These are phyloP conservation scores for Rhazya stricta DNA, from an alignment of 257 asterid species.

Conservation along the genomic window DNA sequence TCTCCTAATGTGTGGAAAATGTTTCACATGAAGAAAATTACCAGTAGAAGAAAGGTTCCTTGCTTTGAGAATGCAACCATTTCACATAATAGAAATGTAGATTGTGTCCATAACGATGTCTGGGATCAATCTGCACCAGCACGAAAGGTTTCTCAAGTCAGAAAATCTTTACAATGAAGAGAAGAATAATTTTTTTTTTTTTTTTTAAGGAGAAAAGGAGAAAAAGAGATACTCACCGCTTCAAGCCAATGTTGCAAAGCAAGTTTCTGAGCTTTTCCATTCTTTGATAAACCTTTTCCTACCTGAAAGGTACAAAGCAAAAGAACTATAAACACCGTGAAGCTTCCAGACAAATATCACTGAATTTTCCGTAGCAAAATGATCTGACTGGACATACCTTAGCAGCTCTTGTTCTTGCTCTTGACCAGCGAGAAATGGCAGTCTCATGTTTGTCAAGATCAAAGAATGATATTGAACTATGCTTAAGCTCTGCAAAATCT, in stretches of 20 bases:
- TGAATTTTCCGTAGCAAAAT: not conserved
- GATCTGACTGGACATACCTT: slow-evolving; percentile 40
- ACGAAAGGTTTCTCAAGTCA: slow-evolving; percentile 19
- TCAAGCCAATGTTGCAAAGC: slow-evolving; percentile 98
- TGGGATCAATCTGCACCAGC: slow-evolving; percentile 73
- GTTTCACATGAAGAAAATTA: slow-evolving; percentile 21
- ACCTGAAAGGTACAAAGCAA: slow-evolving; percentile 41
- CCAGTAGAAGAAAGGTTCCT: slow-evolving; percentile 96
- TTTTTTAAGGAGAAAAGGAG: not conserved
- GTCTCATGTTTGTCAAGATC: slow-evolving; percentile 85
- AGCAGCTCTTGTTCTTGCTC: slow-evolving; percentile 94
- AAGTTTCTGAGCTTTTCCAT: slow-evolving; percentile 79
- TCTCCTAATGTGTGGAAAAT: not conserved
- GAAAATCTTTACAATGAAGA: slow-evolving; percentile 1
- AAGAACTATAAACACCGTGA: slow-evolving; percentile 2
- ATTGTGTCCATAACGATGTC: slow-evolving; percentile 97
- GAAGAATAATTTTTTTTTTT: not conserved
- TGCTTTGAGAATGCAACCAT: slow-evolving; percentile 86
- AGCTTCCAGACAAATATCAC: not conserved
- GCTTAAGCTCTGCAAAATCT: slow-evolving; percentile 89
- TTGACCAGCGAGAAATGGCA: slow-evolving; percentile 86
- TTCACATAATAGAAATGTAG: slow-evolving; percentile 76
- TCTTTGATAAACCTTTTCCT: slow-evolving; percentile 87
- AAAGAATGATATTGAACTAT: slow-evolving; percentile 85
- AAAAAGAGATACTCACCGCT: slow-evolving; percentile 55